Base-by-base conservation (phyloP, 805 yeast species). In the Hanseniaspora occidentalis region DNA sequence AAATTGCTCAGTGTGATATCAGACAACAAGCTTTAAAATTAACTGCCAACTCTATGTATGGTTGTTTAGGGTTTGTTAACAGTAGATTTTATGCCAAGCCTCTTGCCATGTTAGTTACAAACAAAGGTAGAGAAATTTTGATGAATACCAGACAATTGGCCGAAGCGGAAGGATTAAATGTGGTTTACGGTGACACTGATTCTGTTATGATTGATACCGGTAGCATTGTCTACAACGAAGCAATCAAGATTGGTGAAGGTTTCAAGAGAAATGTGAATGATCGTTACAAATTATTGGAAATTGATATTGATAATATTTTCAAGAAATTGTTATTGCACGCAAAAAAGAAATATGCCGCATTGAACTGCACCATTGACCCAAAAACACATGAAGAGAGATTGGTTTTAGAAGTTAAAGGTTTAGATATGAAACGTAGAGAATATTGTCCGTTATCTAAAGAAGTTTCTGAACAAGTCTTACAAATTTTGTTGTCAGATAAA, bases 1-100 rank as follows among this genome's bases (percentile, higher is more conserved):
- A 84, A 55, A 74, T 62, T 42, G 80, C 84, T 0, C 96, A 89
- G 54, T 85, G 81, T 67, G 97, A 92, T 58, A 86, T 88, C 54
- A 84, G 88, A 54, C 98, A 92, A 61, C 94, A 82, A 58, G 97
- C 98, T 0, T 72, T 92, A 57, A 92, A 92, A 58, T 69, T 92
- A 56, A 94, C 98, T 2, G 98, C 98, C 22, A 92, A 92, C 62
- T 92, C 98, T n/a, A 89, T 92, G 96, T 92, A 92, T 64, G 98
- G 98, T 56, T 92, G 97, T 72, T 71, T 92, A 51, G 98, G 98
- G 50, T 88, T 79, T 58, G 82, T 81, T 6, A 73, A 81, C 51
- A 85, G 96, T 18, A 73, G 98, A 53, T 92, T 92, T 60, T 89
- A 88, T 54, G 98, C 98, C 10, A 81, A 84, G 54, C 96, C 97